Evolutionary conservation across 495 filamentous ascomycete genomes (phyloP).

Genomic region (Neurospora africana): DNA sequence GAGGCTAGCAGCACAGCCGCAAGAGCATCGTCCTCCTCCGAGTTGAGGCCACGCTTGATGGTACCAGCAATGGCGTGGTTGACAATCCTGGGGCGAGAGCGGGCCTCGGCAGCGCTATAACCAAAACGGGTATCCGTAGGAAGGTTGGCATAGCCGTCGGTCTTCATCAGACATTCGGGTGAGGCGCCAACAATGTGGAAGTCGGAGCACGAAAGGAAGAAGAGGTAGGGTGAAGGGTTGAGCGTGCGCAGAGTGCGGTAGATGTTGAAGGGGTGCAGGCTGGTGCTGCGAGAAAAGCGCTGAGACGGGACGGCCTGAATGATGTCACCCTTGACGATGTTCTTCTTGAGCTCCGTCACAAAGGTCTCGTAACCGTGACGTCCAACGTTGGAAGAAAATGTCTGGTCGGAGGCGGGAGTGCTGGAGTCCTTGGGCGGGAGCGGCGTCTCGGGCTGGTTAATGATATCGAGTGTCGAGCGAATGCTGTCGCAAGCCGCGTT

Average conservation of each 20-base stretch:
- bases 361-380: slow-evolving; percentile 77
- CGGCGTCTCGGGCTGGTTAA: slow-evolving; percentile 63
- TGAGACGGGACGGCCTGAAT: slow-evolving; percentile 96
- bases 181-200: slow-evolving; percentile 94
- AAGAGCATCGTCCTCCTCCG: slow-evolving; percentile 68
- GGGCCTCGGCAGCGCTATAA: slow-evolving; percentile 13
- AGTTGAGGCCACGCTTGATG: slow-evolving; percentile 71
- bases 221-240: slow-evolving; percentile 93
- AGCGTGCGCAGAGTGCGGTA: slow-evolving; percentile 92
- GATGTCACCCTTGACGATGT: slow-evolving; percentile 85
- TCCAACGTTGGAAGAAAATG: slow-evolving; percentile 88
- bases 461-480: slow-evolving; percentile 51
- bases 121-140: slow-evolving; percentile 18
- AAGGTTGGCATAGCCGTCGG: slow-evolving; percentile 40
- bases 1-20: slow-evolving; percentile 68
- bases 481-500: slow-evolving; percentile 52
- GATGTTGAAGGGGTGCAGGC: slow-evolving; percentile 93
- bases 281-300: slow-evolving; percentile 78
- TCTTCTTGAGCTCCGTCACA: slow-evolving; percentile 69
- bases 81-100: slow-evolving; percentile 63
- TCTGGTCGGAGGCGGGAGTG: slow-evolving; percentile 47
- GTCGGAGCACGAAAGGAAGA: slow-evolving; percentile 82
- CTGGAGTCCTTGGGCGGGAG: slow-evolving; percentile 69
- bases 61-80: slow-evolving; percentile 97
- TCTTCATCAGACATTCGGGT: slow-evolving; percentile 87